Evolutionary conservation across 176 grass and related monocot genomes (phyloP).

Genomic region (Ensete ventricosum): DNA sequence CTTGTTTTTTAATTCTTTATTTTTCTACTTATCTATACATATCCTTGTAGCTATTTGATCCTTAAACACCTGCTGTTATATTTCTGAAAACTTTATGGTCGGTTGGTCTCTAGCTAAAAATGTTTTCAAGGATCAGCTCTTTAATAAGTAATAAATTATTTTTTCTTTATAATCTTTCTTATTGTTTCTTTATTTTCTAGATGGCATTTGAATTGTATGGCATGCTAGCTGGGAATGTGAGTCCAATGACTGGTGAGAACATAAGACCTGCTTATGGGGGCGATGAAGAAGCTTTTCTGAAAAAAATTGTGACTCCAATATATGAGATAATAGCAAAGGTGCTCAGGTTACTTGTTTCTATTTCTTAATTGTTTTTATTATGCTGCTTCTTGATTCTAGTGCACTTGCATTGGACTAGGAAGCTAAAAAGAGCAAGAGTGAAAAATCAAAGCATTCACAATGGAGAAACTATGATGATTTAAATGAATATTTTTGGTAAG

Average conservation of each 20-base stretch:
- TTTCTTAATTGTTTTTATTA: conserved; percentile 21
- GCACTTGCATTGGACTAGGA: conserved; percentile 32
- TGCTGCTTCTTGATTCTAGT: conserved; percentile 13
- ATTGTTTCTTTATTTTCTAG: conserved; percentile 32
- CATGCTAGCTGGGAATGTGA: conserved; percentile 83
- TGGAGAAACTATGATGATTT: conserved; percentile 90
- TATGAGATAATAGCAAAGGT: conserved; percentile 67
- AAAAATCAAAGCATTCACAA: conserved; percentile 61
- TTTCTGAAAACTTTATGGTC: too few species aligned
- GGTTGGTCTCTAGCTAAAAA: too few species aligned
- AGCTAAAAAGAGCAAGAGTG: conserved; percentile 54
- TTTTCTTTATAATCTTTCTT: conserved; percentile 27
- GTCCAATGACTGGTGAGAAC: conserved; percentile 75
- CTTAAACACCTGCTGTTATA: too few species aligned
- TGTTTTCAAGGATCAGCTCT: not conserved
- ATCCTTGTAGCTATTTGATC: too few species aligned
- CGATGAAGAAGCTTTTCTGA: conserved; percentile 89
- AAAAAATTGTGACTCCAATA: conserved; percentile 84
- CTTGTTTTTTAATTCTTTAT: conserved; percentile 1
- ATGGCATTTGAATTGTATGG: conserved; percentile 97
- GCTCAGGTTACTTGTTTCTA: not conserved
- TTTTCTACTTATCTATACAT: not conserved
- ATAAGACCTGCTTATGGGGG: conserved; percentile 88
- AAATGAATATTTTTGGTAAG: conserved; percentile 85
- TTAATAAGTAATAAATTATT: not conserved